Conservation (phyloP, 169 alveolate genomes). For the Fabrea salina region DNA sequence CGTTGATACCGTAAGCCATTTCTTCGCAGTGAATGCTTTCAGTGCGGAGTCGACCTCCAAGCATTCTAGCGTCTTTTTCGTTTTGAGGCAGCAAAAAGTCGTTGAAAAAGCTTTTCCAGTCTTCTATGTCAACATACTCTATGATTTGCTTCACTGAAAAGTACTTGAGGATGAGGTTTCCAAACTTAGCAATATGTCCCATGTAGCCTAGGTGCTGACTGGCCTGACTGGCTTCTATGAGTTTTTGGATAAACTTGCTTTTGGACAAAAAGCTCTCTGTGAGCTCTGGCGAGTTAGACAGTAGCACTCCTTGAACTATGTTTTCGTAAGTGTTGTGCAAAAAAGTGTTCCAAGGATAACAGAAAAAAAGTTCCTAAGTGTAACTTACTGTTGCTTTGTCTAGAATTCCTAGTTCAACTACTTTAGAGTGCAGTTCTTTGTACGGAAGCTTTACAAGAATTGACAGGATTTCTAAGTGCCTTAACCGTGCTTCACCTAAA, state of each 20-base stretch:
- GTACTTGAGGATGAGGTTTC: neutral
- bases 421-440: neutral
- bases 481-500: neutral
- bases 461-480: neutral
- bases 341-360: constrained; percentile 1
- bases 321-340: neutral
- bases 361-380: neutral
- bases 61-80: neutral
- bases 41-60: neutral
- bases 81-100: neutral
- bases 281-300: neutral
- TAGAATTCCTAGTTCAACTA: neutral
- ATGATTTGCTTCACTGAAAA: too few relatives aligned
- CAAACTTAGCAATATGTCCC: neutral
- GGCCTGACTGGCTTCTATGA: neutral
- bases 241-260: neutral
- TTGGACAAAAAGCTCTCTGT: neutral
- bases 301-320: neutral
- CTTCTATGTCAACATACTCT: neutral
- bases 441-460: neutral
- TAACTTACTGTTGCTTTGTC: neutral
- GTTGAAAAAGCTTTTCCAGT: neutral
- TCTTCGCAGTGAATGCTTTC: too few relatives aligned
- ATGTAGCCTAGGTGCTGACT: neutral
- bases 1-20: too few relatives aligned